Percentiles rank a stretch among this genome's conserved stretches.
Conservation (phyloP, 768 basidiomycete species). For the Saitozyma podzolica region DNA sequence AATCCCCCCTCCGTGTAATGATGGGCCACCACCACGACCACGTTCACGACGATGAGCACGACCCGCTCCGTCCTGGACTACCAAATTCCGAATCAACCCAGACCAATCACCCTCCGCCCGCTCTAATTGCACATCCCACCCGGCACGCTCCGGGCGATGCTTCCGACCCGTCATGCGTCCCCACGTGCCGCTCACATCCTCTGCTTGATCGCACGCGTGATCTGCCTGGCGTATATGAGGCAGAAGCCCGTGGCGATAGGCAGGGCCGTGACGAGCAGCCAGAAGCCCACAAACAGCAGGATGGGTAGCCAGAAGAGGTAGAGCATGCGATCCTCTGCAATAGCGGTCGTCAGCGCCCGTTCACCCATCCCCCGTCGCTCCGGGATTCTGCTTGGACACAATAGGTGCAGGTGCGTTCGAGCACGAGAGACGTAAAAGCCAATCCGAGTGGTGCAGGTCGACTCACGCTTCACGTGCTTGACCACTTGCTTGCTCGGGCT, state of each 20-base stretch:
- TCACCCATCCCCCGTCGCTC: no score
- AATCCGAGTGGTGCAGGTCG: background rate
- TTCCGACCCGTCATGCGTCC: background rate
- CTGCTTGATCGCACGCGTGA: constrained; percentile 37
- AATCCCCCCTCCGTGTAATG: no score
- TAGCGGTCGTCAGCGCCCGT: background rate
- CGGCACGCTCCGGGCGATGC: no score
- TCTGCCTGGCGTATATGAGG: constrained; percentile 38
- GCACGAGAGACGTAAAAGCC: no score
- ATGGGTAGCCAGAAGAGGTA: constrained; percentile 54
- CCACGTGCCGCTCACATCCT: constrained; percentile 13
- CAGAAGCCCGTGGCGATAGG: constrained; percentile 43
- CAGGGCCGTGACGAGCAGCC: constrained; percentile 39
- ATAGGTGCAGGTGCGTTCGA: background rate
- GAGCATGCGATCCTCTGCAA: constrained; percentile 50
- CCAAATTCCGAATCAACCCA: no score
- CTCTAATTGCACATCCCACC: no score
- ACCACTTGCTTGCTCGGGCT: constrained; percentile 16
- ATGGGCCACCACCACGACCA: no score
- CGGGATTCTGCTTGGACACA: no score
- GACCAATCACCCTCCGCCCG: no score
- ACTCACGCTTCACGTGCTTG: constrained; percentile 33
- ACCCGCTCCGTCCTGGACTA: no score
- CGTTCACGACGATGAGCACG: no score
- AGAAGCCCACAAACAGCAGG: constrained; percentile 48